Evolutionary conservation across 805 yeast species (phyloP).

Genomic region (Yamadazyma sp.): DNA sequence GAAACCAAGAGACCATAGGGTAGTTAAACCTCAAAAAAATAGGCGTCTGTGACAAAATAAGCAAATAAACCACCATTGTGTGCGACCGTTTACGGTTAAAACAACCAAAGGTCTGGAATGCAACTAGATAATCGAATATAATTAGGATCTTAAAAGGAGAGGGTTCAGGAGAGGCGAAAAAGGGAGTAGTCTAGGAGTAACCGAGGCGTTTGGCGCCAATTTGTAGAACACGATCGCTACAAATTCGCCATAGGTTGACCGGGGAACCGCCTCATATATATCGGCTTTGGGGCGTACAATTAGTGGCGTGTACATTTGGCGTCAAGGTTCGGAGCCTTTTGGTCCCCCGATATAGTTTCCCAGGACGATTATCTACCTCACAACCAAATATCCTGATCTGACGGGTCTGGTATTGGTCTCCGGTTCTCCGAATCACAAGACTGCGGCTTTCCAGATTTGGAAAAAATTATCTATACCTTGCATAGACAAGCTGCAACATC

Average conservation of each 20-base stretch:
- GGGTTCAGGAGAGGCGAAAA: not conserved
- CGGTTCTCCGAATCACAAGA: too few relatives aligned
- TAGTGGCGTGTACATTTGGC: conserved; percentile 1
- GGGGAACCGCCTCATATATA: too few relatives aligned
- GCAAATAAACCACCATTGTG: not conserved
- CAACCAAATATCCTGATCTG: conserved; percentile 1
- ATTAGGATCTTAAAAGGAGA: too few relatives aligned
- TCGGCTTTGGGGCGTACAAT: not conserved
- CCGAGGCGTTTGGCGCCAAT: too few relatives aligned
- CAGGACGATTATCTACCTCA: not conserved
- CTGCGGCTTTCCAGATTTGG: too few relatives aligned
- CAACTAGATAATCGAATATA: too few relatives aligned
- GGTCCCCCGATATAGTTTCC: not conserved
- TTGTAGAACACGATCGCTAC: too few relatives aligned
- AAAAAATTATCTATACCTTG: too few relatives aligned
- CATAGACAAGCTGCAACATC: too few relatives aligned
- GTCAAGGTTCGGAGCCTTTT: not conserved
- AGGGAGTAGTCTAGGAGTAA: too few relatives aligned
- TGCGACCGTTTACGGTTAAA: conserved; percentile 2
- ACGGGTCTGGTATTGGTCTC: not conserved
- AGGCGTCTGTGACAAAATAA: conserved; percentile 2
- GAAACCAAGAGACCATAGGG: not conserved
- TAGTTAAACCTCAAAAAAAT: not conserved
- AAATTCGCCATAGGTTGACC: too few relatives aligned
- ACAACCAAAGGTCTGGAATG: conserved; percentile 1